Conservation (phyloP, 345 rosid genomes). For the Garcia nutans region DNA sequence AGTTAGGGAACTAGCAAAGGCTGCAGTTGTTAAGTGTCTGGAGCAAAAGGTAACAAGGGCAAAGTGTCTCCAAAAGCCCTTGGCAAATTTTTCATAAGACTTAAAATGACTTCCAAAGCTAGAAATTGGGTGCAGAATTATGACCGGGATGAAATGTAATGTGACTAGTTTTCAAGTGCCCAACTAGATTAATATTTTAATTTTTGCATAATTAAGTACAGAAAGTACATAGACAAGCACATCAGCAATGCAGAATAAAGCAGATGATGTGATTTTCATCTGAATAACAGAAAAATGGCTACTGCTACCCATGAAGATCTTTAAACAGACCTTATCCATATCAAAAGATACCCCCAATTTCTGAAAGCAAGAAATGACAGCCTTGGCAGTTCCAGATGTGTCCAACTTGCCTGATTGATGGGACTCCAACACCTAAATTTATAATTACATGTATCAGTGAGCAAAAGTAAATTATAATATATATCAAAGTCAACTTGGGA, state of each 20-base stretch:
- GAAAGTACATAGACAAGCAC: background rate
- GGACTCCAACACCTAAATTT: constrained; percentile 84
- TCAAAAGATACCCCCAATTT: constrained; percentile 83
- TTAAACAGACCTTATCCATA: constrained; percentile 56
- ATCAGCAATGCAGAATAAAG: background rate
- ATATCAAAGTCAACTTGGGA: background rate
- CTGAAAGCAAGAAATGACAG: constrained; percentile 89
- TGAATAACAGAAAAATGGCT: background rate
- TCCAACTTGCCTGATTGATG: constrained; percentile 91
- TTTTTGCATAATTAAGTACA: background rate
- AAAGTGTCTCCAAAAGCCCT: background rate
- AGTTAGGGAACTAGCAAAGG: background rate
- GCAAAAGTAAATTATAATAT: background rate
- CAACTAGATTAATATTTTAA: background rate
- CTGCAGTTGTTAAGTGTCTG: background rate
- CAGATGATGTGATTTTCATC: background rate
- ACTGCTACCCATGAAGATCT: background rate
- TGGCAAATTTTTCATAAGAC: background rate
- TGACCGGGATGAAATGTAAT: background rate
- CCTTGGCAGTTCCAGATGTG: constrained; percentile 95
- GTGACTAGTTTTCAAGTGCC: background rate
- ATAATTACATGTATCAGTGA: constrained; percentile 1
- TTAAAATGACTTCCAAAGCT: background rate
- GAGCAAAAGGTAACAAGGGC: background rate
- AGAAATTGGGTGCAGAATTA: background rate